Evolutionary conservation across 306 rosid genomes (phyloP).

Genomic region (Trichosanthes cucumerina): DNA sequence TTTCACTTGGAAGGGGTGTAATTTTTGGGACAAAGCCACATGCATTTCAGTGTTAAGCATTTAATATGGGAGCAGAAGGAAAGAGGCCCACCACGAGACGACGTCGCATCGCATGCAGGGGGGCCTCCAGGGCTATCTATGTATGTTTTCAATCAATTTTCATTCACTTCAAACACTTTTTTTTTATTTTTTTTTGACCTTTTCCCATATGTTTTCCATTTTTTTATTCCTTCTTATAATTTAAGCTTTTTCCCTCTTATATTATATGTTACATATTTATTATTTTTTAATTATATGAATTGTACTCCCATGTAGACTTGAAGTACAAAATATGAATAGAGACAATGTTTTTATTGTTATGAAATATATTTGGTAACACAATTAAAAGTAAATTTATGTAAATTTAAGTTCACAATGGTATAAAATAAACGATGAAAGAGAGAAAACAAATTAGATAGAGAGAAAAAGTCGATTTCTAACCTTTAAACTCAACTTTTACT

Average conservation of each 20-base stretch:
- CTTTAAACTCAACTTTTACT: too few relatives aligned
- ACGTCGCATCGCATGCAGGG: not conserved
- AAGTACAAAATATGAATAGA: too few relatives aligned
- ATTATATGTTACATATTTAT: not conserved
- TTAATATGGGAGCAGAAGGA: not conserved
- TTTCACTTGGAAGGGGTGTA: not conserved
- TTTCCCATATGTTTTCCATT: not conserved
- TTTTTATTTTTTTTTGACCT: not conserved
- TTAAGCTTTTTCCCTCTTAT: not conserved
- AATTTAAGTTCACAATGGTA: too few relatives aligned
- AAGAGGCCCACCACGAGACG: not conserved
- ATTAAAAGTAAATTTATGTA: too few relatives aligned
- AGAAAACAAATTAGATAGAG: too few relatives aligned
- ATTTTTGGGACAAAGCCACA: not conserved
- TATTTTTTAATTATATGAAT: not conserved
- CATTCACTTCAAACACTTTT: not conserved
- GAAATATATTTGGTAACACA: too few relatives aligned
- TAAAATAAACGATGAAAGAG: too few relatives aligned
- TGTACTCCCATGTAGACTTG: not conserved
- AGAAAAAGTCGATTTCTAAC: too few relatives aligned
- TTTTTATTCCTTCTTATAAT: not conserved
- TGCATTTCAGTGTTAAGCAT: not conserved
- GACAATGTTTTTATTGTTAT: too few relatives aligned
- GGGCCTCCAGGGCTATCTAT: not conserved
- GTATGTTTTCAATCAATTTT: not conserved